Base-by-base conservation (phyloP, 495 filamentous ascomycete species). In the Physcia stellaris region DNA sequence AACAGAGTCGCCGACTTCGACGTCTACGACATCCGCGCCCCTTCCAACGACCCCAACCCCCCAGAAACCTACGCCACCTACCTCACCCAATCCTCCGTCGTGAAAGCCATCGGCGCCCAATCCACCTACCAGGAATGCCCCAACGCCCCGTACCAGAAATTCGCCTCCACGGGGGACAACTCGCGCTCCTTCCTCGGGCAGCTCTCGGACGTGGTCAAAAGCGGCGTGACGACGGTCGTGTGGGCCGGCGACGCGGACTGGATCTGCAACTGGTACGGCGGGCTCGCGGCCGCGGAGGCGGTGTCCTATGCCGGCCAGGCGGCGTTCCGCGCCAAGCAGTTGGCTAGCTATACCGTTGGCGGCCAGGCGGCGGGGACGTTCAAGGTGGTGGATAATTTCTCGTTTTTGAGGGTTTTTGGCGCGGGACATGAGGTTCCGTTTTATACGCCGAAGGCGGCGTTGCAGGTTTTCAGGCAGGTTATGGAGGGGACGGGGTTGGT, bases 221-320 rank as follows among this genome's bases (percentile, higher is more conserved):
- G 63, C 2, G 67, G 67, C 3, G 54, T 76, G 38, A 51, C 48
- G 7, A 61, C 64, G 3, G 46, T 73, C 2, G 51, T 75, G 28
- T 73, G 68, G 71, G 70, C 70, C 6, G 71, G 72, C 35, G 69
- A 70, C 41, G 62, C 64, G 7, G 70, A 74, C 47, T 73, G 59
- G 56, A 69, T 71, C 44, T 74, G 66, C 47, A 74, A 75, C 52
- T 73, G 66, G 63, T 50, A 62, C 23, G 71, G 71, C 19, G 55
- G 42, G 9, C 50, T 61, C 6, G 54, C 41, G 0, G 63, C 60
- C 17, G 69, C 65, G 15, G 56, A 73, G 27, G 55, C 57, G 0
- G 52, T 71, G 13, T 24, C 46, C 22, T 73, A 60, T 38, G 11
- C 45, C 2, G 61, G 61, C 5, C 42, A 53, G 11, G 35, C 51